These are phyloP conservation scores for Xerocomus potaroensis DNA, from an alignment of 768 basidiomycete species.

Conservation along the genomic window DNA sequence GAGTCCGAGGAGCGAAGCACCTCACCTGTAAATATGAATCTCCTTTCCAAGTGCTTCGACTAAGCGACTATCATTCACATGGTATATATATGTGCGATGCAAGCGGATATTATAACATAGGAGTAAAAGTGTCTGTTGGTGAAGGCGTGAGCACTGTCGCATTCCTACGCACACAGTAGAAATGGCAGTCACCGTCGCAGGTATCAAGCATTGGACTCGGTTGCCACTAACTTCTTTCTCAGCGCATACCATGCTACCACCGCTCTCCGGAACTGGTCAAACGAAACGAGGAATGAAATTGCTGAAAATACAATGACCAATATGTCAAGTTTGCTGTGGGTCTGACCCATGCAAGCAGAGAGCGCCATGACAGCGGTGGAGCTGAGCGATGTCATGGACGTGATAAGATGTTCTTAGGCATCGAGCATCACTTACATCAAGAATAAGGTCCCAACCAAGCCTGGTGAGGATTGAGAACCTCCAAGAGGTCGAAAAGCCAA, in stretches of 20 bases:
- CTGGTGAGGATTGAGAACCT: constrained; percentile 3
- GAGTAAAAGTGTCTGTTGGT: not conserved
- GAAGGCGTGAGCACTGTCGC: not conserved
- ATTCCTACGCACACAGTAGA: too few species aligned
- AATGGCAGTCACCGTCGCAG: constrained; percentile 1
- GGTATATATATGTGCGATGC: too few species aligned
- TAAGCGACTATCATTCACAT: too few species aligned
- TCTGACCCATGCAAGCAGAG: constrained; percentile 2
- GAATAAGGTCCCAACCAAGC: constrained; percentile 18
- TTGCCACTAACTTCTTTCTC: constrained; percentile 8
- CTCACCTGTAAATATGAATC: too few species aligned
- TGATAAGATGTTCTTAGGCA: not conserved
- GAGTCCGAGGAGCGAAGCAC: too few species aligned
- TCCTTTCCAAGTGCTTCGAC: too few species aligned
- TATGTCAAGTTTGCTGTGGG: constrained; percentile 15
- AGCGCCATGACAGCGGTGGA: constrained; percentile 17
- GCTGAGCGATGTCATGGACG: constrained; percentile 3
- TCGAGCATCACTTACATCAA: constrained; percentile 9
- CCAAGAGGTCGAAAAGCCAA: not conserved
- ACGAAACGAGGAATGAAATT: constrained; percentile 15
- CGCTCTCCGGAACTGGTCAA: constrained; percentile 21
- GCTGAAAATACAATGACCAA: constrained; percentile 13
- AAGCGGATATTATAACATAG: too few species aligned
- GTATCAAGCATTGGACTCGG: constrained; percentile 7
- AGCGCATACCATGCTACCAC: constrained; percentile 13